phyloP scores from a whole-genome alignment of 306 rosid genomes.

The Oemleria cerasiformis region DNA sequence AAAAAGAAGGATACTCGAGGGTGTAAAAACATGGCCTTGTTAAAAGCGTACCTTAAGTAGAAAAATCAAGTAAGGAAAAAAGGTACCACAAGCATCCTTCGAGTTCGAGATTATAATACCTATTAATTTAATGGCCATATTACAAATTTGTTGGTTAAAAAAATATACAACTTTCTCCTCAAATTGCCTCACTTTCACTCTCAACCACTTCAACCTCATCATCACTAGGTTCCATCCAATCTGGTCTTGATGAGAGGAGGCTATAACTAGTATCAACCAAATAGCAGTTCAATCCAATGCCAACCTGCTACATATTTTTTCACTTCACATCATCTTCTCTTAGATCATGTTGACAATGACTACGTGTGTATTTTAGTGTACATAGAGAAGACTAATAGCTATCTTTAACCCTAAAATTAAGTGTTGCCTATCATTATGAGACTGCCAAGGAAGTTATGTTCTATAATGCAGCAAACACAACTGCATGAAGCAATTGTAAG shows the following conservation, averaged over 20 bases:
- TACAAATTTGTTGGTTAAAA: too few species aligned
- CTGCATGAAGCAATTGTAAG: not conserved
- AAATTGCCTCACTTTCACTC: too few species aligned
- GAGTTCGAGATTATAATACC: rapidly evolving
- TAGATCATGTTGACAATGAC: not conserved
- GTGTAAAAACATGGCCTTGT: too few species aligned
- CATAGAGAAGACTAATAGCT: not conserved
- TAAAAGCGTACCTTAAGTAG: too few species aligned
- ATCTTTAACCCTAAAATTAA: not conserved
- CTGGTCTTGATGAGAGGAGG: too few species aligned
- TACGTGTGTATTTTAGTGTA: not conserved
- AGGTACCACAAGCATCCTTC: rapidly evolving
- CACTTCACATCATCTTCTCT: conserved; percentile 1
- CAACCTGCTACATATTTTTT: not conserved
- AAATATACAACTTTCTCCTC: too few species aligned
- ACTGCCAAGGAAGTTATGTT: conserved; percentile 8
- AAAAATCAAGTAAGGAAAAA: too few species aligned
- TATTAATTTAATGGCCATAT: too few species aligned
- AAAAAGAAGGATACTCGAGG: too few species aligned
- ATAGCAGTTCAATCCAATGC: not conserved
- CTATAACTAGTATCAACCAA: conserved; percentile 8
- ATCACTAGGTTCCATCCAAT: too few species aligned
- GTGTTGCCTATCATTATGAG: not conserved
- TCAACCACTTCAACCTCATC: too few species aligned
- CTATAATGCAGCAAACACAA: conserved; percentile 4